Conservation (phyloP, 2,329 filamentous ascomycete genomes). For the Polytolypa hystricis region DNA sequence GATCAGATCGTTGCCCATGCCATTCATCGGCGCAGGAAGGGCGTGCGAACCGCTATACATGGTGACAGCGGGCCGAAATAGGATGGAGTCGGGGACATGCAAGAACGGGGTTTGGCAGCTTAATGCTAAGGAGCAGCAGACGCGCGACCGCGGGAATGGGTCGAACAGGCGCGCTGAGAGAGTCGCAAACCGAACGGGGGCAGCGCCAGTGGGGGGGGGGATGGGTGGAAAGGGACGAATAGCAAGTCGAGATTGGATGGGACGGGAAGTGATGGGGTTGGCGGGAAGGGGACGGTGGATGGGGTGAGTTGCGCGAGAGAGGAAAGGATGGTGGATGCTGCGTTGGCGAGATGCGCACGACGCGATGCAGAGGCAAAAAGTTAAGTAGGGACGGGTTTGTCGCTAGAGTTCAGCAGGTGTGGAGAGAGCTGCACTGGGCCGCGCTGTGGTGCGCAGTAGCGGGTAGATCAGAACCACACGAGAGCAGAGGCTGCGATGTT, state of each 20-base stretch:
- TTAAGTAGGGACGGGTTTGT: too few species aligned
- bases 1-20: conserved; percentile 40
- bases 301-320: not conserved
- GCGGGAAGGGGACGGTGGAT: not conserved
- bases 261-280: not conserved
- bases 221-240: not conserved
- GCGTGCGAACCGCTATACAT: conserved; percentile 38
- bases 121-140: too few species aligned
- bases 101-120: not conserved
- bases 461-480: too few species aligned
- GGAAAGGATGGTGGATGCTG: not conserved
- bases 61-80: conserved; percentile 14
- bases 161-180: conserved; percentile 4
- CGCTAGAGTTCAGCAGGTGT: too few species aligned
- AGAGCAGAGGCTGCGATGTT: too few species aligned
- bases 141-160: conserved; percentile 3
- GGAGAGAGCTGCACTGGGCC: too few species aligned
- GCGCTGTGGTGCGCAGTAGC: too few species aligned
- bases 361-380: conserved; percentile 1
- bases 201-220: not conserved
- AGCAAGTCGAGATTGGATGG: too few species aligned
- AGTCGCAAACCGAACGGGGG: not conserved
- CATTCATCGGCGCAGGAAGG: conserved; percentile 53
- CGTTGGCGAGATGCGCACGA: conserved; percentile 4
- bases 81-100: not conserved